Evolutionary conservation across 2,329 filamentous ascomycete species (phyloP).

Genomic region (Exserohilum rostratum): DNA sequence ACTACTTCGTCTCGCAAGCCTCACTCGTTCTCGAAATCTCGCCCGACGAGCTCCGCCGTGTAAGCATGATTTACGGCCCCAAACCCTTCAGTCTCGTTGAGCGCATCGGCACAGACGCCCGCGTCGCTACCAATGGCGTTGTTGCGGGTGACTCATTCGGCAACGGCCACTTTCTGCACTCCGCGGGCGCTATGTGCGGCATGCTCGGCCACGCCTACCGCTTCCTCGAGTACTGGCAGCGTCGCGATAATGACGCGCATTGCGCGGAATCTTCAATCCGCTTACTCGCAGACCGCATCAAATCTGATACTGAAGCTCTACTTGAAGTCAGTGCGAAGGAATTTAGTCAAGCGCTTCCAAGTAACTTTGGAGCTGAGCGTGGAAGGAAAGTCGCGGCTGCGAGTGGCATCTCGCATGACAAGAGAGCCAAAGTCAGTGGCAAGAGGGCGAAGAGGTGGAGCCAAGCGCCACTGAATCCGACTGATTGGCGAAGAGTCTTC

Average conservation of each 20-base stretch:
- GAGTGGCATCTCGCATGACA: conserved; percentile 19
- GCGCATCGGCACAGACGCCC: conserved; percentile 18
- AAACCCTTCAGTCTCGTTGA: conserved; percentile 26
- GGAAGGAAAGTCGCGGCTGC: conserved; percentile 18
- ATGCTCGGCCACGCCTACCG: conserved; percentile 25
- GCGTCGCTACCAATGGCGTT: conserved; percentile 20
- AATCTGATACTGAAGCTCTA: conserved; percentile 18
- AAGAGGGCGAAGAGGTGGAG: conserved; percentile 13
- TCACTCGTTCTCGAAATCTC: conserved; percentile 20
- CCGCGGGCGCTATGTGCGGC: conserved; percentile 24
- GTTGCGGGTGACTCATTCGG: conserved; percentile 25
- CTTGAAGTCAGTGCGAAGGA: conserved; percentile 26
- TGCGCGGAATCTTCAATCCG: conserved; percentile 17
- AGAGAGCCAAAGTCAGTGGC: conserved; percentile 9
- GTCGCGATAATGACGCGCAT: conserved; percentile 10
- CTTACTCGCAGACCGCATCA: conserved; percentile 23
- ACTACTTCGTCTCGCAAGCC: conserved; percentile 25
- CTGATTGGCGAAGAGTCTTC: conserved; percentile 24
- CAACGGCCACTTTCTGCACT: conserved; percentile 23
- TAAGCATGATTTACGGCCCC: conserved; percentile 22
- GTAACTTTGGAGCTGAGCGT: conserved; percentile 23
- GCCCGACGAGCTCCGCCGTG: conserved; percentile 19
- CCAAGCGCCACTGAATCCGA: conserved; percentile 21
- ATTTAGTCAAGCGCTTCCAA: conserved; percentile 24
- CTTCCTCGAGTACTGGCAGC: conserved; percentile 24